Evolutionary conservation across 1,139 yeast genomes (phyloP), one percentile per base, ranked within the genome.

Genomic region (Yamadazyma spencermartinsiae): DNA sequence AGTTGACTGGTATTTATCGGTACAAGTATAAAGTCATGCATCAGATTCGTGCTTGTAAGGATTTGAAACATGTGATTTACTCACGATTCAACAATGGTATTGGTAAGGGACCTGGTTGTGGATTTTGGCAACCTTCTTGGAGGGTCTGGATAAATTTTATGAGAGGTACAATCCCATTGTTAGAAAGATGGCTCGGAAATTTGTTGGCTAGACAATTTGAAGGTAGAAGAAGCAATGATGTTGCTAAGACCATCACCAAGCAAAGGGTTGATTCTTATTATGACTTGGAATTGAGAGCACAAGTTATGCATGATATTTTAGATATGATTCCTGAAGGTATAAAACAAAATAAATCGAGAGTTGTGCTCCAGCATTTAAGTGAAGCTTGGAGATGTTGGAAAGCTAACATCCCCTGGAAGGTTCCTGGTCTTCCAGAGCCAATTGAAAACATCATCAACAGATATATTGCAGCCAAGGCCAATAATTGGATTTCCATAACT

Each of bases 301-400:
- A 96, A 35, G 98, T 92, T 0, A 80, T 94, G 85, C 92, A 89
- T 54, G 98, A 94, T 57, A 90, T 94, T 34, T 67, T 92, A 42
- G 99, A 92, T 55, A 89, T 89, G 96, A 89, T 94, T 38, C 98
- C 98, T 0, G 96, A 88, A 48, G 96, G 96, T 1, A 76, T 94
- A 46, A 86, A 87, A 51, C 95, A 88, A 53, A 86, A 79, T 50
- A 90, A 89, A 56, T 81, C 96, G 2, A 84, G 86, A 53, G 83
- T 95, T 0, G 86, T 94, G 39, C 65, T 94, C 36, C 98, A 92
- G 54, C 99, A 94, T 61, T 69, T 94, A 39, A 86, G 96, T 56
- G 98, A 94, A 59, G 98, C 98, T 0, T 94, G 99, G 99, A 72
- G 98, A 58, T 92, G 98, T 58, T 94, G 98, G 98, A 94, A 94